These are phyloP conservation scores for Bassia scoparia DNA, from an alignment of 148 eudicot genomes.

Conservation along the genomic window DNA sequence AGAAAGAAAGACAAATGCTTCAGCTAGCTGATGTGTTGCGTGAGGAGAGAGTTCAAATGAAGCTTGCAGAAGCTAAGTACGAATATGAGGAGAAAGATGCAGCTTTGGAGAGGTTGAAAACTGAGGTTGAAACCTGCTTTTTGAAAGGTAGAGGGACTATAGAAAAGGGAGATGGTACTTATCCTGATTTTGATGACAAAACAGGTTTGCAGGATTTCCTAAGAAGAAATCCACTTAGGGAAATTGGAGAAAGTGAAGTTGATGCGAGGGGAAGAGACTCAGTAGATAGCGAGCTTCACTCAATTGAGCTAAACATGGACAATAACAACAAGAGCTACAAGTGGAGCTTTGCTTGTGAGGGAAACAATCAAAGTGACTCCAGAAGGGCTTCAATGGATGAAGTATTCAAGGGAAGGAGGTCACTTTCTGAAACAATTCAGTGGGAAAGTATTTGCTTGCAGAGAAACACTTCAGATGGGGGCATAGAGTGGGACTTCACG, in stretches of 20 bases:
- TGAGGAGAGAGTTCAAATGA: slow-evolving; percentile 96
- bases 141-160: slow-evolving; percentile 24
- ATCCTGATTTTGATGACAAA: slow-evolving; percentile 37
- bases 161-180: slow-evolving; percentile 26
- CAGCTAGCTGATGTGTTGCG: slow-evolving; percentile 78
- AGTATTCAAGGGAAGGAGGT: slow-evolving; percentile 52
- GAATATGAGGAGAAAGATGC: slow-evolving; percentile 84
- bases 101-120: slow-evolving; percentile 58
- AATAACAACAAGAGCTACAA: slow-evolving; percentile 45
- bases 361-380: slow-evolving; percentile 36
- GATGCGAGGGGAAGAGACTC: slow-evolving; percentile 42
- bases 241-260: slow-evolving; percentile 27
- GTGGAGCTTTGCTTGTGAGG: slow-evolving; percentile 47
- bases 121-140: slow-evolving; percentile 49
- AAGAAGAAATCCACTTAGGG: slow-evolving; percentile 33
- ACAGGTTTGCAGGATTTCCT: slow-evolving; percentile 42
- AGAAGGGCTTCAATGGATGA: slow-evolving; percentile 51
- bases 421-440: slow-evolving; percentile 51
- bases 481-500: slow-evolving; percentile 61
- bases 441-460: slow-evolving; percentile 52
- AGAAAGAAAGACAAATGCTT: slow-evolving; percentile 84
- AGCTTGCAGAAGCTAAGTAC: slow-evolving; percentile 72
- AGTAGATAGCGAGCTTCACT: slow-evolving; percentile 70
- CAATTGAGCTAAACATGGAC: slow-evolving; percentile 75
- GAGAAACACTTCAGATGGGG: slow-evolving; percentile 46